A percentile compares a stretch with the other conserved stretches of the same genome.
phyloP scores from a whole-genome alignment of 306 rosid genomes.

The Gleditsia sinensis region DNA sequence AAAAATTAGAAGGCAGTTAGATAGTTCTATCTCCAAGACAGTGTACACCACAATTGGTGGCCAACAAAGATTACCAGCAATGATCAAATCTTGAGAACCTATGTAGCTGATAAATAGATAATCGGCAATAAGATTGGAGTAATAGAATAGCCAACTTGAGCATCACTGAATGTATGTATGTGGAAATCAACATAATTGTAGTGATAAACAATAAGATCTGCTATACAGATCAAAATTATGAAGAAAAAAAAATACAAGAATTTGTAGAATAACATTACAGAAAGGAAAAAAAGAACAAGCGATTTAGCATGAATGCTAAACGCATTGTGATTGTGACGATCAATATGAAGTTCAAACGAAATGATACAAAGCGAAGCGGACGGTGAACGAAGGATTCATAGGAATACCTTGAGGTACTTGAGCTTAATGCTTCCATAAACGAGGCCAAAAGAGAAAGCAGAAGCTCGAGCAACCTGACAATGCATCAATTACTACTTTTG shows the following conservation, averaged over 20 bases:
- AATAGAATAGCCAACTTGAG: background rate
- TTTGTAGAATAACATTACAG: background rate
- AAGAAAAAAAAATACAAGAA: background rate
- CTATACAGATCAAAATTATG: background rate
- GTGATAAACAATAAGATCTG: background rate
- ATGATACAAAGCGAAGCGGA: background rate
- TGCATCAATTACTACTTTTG: background rate
- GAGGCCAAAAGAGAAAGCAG: constrained; percentile 80
- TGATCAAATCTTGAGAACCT: too few species aligned
- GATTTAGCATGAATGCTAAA: background rate
- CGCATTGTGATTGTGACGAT: background rate
- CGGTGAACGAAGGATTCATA: background rate
- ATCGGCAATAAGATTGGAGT: background rate
- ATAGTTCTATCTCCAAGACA: too few species aligned
- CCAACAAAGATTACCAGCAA: too few species aligned
- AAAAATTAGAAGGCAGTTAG: too few species aligned
- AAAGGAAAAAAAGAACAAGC: constrained; percentile 9
- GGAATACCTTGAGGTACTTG: constrained; percentile 69
- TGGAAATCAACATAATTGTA: background rate
- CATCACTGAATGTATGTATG: background rate
- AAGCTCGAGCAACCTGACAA: constrained; percentile 82
- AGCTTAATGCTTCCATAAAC: constrained; percentile 89
- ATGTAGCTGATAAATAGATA: background rate
- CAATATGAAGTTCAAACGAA: background rate
- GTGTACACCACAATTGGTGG: too few species aligned